phyloP scores from a whole-genome alignment of 805 yeast species.

The Teunomyces kruisii region DNA sequence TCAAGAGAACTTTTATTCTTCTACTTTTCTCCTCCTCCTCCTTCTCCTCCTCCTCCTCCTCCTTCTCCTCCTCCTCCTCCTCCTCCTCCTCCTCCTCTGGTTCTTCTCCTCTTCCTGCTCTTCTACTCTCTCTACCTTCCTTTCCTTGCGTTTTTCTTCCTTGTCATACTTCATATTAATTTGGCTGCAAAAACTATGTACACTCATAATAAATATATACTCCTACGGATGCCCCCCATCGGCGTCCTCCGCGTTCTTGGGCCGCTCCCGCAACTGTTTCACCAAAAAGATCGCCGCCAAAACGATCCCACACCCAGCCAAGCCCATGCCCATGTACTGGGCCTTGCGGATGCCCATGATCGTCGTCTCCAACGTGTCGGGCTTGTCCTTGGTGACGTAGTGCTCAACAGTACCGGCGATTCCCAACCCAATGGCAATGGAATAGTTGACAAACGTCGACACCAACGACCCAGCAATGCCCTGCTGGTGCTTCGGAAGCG shows the following conservation, averaged over 20 bases:
- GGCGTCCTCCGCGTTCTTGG: background rate
- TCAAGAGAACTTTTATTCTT: no score
- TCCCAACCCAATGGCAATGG: slow-evolving; percentile 34
- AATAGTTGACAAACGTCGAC: slow-evolving; percentile 18
- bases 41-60: no score
- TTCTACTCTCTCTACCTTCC: no score
- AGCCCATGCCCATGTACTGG: slow-evolving; percentile 32
- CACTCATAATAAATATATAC: no score
- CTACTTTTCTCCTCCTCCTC: no score
- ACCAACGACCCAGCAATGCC: slow-evolving; percentile 19
- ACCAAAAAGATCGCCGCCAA: slow-evolving; percentile 17
- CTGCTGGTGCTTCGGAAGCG: slow-evolving; percentile 15
- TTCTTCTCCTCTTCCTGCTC: no score
- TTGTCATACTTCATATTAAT: no score
- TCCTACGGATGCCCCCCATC: background rate
- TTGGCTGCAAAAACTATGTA: no score
- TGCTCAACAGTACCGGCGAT: slow-evolving; percentile 34
- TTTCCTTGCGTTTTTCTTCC: no score
- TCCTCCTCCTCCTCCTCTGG: no score
- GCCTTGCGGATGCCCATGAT: slow-evolving; percentile 26
- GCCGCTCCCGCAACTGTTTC: slow-evolving; percentile 5
- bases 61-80: no score
- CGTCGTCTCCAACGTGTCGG: slow-evolving; percentile 14
- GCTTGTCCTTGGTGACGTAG: slow-evolving; percentile 21
- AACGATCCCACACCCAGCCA: slow-evolving; percentile 31